These are phyloP conservation scores for Fusarium miscanthi DNA, from an alignment of 2,329 filamentous ascomycete genomes.

Conservation along the genomic window DNA sequence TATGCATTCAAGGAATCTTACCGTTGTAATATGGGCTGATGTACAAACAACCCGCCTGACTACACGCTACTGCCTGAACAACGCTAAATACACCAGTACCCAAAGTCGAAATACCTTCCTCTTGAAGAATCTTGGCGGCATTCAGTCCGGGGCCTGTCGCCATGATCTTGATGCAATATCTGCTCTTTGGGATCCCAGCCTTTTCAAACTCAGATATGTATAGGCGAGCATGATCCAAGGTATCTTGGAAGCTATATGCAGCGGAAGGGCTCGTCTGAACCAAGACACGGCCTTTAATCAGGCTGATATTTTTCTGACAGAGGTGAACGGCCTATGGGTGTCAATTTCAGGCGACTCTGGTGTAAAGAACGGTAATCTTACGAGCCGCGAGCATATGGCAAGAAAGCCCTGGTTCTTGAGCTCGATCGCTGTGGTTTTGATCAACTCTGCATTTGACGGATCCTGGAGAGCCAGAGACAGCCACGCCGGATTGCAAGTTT, in stretches of 20 bases:
- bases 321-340: neutral
- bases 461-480: neutral
- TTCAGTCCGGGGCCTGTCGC: neutral
- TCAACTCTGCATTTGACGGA: neutral
- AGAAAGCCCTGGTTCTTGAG: neutral
- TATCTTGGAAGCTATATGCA: neutral
- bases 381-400: neutral
- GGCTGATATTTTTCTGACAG: neutral
- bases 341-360: too few relatives aligned
- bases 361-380: neutral
- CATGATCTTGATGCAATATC: neutral
- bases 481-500: neutral
- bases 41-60: neutral
- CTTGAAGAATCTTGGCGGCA: neutral
- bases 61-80: neutral
- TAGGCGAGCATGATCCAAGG: neutral
- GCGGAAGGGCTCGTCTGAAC: neutral
- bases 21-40: neutral
- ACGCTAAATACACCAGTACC: neutral
- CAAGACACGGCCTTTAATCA: neutral
- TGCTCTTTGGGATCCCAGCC: neutral
- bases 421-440: neutral
- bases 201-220: neutral
- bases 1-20: too few relatives aligned
- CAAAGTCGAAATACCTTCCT: neutral